A percentile compares a stretch with the other conserved stretches of the same genome.
Conservation (phyloP, 1,284 basidiomycete species). For the Trametes sp. region DNA sequence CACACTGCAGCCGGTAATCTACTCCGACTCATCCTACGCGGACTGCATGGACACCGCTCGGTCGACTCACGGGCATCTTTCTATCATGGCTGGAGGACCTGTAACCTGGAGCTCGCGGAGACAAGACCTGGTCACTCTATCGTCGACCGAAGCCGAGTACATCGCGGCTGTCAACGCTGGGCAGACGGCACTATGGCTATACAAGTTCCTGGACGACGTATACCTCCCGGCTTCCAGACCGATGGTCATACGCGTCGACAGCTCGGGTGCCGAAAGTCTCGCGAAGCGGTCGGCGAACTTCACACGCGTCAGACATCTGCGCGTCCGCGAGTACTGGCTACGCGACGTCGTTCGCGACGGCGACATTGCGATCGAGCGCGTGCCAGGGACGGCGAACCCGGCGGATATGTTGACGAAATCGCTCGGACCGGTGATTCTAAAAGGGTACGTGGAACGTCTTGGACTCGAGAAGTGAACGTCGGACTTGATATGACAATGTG, state of each 20-base stretch:
- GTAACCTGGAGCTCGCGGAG: conserved; percentile 30
- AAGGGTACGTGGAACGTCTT: not conserved
- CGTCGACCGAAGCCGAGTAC: conserved; percentile 31
- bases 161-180: conserved; percentile 20
- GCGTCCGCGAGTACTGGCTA: conserved; percentile 1
- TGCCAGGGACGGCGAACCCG: not conserved
- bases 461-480: not conserved
- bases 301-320: not conserved
- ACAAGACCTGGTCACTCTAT: conserved; percentile 23
- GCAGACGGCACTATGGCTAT: conserved; percentile 36
- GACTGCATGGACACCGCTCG: conserved; percentile 34
- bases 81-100: conserved; percentile 9
- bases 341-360: not conserved
- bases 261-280: not conserved
- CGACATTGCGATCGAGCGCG: not conserved
- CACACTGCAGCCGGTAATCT: conserved; percentile 36
- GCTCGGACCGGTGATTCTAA: not conserved
- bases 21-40: conserved; percentile 50
- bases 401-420: conserved; percentile 14
- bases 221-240: not conserved
- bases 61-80: conserved; percentile 39
- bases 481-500: not conserved
- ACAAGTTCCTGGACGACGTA: conserved; percentile 31
- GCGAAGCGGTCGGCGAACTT: not conserved
- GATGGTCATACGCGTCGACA: not conserved